Evolutionary conservation across 2,329 filamentous ascomycete genomes (phyloP).

Genomic region (Diplodia scrobiculata): DNA sequence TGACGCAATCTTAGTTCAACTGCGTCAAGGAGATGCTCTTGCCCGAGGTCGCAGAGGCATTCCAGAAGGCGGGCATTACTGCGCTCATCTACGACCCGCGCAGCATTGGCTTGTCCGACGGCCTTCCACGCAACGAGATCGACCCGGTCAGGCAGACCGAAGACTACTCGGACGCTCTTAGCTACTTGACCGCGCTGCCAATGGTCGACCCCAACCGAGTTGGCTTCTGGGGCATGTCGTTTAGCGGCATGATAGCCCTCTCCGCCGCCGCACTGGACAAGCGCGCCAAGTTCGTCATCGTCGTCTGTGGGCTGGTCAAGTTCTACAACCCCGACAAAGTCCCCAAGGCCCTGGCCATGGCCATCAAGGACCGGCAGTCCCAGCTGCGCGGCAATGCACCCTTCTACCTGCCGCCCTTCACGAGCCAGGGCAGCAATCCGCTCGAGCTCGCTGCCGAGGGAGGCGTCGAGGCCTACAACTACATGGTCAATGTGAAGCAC

Average conservation of each 20-base stretch:
- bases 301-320: constrained; percentile 34
- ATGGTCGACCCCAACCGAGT: constrained; percentile 40
- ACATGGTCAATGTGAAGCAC: not conserved
- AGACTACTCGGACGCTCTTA: constrained; percentile 45
- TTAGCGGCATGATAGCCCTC: constrained; percentile 36
- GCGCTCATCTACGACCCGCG: constrained; percentile 46
- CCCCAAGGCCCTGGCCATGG: constrained; percentile 32
- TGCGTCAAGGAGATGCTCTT: constrained; percentile 41
- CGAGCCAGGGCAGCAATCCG: constrained; percentile 44
- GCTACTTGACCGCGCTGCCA: constrained; percentile 37
- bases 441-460: constrained; percentile 32
- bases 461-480: constrained; percentile 1
- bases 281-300: constrained; percentile 37
- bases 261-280: constrained; percentile 40
- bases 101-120: constrained; percentile 44
- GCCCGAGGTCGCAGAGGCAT: constrained; percentile 40
- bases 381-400: constrained; percentile 45
- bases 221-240: constrained; percentile 46
- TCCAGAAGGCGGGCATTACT: constrained; percentile 43
- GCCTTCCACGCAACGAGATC: constrained; percentile 45
- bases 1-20: constrained; percentile 35
- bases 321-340: constrained; percentile 29
- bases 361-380: not conserved
- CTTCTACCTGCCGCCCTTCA: constrained; percentile 45
- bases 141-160: constrained; percentile 41